phyloP scores from a whole-genome alignment of 352 stramenopile species.

The Globisporangium uncinulatum region DNA sequence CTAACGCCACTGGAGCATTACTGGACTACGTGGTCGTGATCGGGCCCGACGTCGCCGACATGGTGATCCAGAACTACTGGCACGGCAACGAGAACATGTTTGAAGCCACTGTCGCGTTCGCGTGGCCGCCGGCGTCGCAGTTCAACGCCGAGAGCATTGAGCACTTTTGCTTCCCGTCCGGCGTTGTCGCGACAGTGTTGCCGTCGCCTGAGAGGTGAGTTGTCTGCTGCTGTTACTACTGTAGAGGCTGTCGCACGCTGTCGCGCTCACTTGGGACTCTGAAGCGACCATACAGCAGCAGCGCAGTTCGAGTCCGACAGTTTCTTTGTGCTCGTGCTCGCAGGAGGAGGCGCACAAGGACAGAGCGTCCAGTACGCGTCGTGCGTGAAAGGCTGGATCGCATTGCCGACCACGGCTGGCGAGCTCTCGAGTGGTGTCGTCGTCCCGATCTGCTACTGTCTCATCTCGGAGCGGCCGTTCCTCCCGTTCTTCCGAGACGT shows the following conservation, averaged over 20 bases:
- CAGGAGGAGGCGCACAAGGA: constrained; percentile 37
- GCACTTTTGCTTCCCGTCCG: constrained; percentile 65
- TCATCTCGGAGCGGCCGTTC: constrained; percentile 35
- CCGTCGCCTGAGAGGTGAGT: not conserved
- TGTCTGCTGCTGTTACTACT: not conserved
- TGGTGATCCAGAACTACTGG: constrained; percentile 39
- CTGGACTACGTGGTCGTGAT: constrained; percentile 50
- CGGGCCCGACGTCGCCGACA: constrained; percentile 34
- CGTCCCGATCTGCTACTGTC: constrained; percentile 47
- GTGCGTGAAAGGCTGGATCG: constrained; percentile 36
- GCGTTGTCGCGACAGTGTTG: constrained; percentile 1
- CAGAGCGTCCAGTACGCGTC: constrained; percentile 52
- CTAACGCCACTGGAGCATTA: constrained; percentile 4
- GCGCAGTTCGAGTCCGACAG: constrained; percentile 5
- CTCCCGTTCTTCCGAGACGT: constrained; percentile 37
- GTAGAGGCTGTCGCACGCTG: not conserved
- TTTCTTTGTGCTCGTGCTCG: constrained; percentile 51
- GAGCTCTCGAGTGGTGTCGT: constrained; percentile 7
- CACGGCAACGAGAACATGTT: constrained; percentile 37
- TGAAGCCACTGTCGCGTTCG: constrained; percentile 54
- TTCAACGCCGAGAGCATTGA: constrained; percentile 67
- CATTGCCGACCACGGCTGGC: constrained; percentile 11
- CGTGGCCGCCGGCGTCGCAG: constrained; percentile 55
- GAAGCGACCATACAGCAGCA: not conserved
- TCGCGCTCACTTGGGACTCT: not conserved